These are phyloP conservation scores for Neotropicomus parvogracilis DNA, from an alignment of 1,284 basidiomycete genomes.

Conservation along the genomic window DNA sequence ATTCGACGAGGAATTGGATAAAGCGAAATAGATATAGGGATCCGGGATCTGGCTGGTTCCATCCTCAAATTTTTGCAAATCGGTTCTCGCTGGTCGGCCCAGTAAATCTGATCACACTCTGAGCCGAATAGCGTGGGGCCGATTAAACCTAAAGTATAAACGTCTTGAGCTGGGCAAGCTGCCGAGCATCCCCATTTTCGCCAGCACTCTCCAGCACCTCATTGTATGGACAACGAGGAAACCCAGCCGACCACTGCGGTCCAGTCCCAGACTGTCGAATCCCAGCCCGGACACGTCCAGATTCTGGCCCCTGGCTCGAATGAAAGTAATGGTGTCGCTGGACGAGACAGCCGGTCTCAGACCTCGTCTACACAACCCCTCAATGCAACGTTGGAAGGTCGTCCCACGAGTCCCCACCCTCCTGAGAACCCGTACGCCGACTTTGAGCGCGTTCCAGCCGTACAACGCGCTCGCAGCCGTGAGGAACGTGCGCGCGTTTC, in stretches of 20 bases:
- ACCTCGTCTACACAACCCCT: slow-evolving; percentile 13
- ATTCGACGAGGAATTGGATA: too few species aligned
- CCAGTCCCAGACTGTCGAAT: too few species aligned
- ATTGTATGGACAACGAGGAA: too few species aligned
- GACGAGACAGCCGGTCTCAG: slow-evolving; percentile 2
- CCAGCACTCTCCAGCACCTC: too few species aligned
- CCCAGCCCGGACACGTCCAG: slow-evolving; percentile 5
- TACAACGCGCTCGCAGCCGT: slow-evolving; percentile 11
- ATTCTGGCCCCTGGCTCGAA: neutral
- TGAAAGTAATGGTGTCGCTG: neutral
- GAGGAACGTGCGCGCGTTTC: slow-evolving; percentile 15
- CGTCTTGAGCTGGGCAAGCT: neutral
- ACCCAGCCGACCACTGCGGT: too few species aligned
- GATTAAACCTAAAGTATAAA: neutral
- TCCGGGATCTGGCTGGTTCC: too few species aligned
- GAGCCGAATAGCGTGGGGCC: neutral
- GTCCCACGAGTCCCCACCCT: neutral
- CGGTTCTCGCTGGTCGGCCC: too few species aligned
- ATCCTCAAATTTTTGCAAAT: too few species aligned
- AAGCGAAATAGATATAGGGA: too few species aligned
- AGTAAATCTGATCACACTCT: too few species aligned
- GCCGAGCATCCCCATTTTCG: too few species aligned
- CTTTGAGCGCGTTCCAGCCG: slow-evolving; percentile 9
- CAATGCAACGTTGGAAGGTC: slow-evolving; percentile 4
- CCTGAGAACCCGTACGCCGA: slow-evolving; percentile 10